A percentile compares a stretch with the other conserved stretches of the same genome.
These are phyloP conservation scores for Trametopsis cervina DNA, from an alignment of 768 basidiomycete species.

Conservation along the genomic window DNA sequence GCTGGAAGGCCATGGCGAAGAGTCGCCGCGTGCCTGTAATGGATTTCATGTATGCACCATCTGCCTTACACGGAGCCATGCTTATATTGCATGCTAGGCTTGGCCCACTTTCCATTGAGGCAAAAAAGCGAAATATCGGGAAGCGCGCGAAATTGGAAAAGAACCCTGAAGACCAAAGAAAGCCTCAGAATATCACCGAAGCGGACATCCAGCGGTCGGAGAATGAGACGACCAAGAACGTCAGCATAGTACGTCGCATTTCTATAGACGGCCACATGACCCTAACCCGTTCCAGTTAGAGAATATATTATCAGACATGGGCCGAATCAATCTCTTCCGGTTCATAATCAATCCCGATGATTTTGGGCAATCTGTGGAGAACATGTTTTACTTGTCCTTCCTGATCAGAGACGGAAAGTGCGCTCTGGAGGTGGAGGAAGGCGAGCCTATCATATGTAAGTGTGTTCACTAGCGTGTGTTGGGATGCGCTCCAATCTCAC, in stretches of 20 bases:
- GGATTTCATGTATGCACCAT: slow-evolving; percentile 73
- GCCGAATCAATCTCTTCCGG: slow-evolving; percentile 69
- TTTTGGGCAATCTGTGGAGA: slow-evolving; percentile 94
- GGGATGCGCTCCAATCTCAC: background rate
- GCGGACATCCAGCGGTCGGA: slow-evolving; percentile 78
- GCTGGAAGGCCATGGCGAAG: slow-evolving; percentile 74
- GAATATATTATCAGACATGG: slow-evolving; percentile 44
- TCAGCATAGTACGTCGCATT: slow-evolving; percentile 47
- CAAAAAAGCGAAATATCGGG: slow-evolving; percentile 58
- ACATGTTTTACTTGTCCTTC: slow-evolving; percentile 93
- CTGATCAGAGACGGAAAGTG: slow-evolving; percentile 81
- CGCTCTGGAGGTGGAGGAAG: slow-evolving; percentile 62
- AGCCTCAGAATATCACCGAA: slow-evolving; percentile 76
- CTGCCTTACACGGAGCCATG: background rate
- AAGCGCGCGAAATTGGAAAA: slow-evolving; percentile 70
- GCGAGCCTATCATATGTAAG: slow-evolving; percentile 69
- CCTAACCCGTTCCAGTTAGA: slow-evolving; percentile 40
- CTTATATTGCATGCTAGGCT: slow-evolving; percentile 49
- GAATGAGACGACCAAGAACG: slow-evolving; percentile 89
- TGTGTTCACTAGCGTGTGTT: slow-evolving; percentile 19
- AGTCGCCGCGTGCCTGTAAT: slow-evolving; percentile 74
- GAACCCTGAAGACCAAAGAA: slow-evolving; percentile 56
- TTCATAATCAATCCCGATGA: slow-evolving; percentile 87
- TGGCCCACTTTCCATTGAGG: slow-evolving; percentile 83
- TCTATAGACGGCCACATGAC: background rate